Evolutionary conservation across 148 eudicot species (phyloP), one percentile per base, ranked within the genome.

Genomic region (Oxyria digyna): DNA sequence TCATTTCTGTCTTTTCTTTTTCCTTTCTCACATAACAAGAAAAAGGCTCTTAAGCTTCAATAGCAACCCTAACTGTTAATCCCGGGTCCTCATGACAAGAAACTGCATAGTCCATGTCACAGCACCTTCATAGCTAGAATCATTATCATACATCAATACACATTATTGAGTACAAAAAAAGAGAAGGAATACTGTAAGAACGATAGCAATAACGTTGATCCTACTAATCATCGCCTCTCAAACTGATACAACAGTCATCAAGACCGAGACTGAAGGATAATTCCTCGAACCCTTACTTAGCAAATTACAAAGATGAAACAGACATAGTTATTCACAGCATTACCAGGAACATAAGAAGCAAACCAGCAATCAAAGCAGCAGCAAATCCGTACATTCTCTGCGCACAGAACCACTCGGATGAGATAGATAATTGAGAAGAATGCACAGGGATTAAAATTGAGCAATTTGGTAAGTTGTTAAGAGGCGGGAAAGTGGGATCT

Each of bases 311-410:
- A 54, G 62, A 54, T 10, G 62, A 54, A 54, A 24, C 62, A 21
- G 27, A 6, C 15, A 45, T 20, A 45, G 50, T 26, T 0, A 5
- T 24, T 23, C 62, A 24, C 29, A 24, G 32, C 32, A 54, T 63
- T 63, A 63, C 67, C 67, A 63, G 67, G 42, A 63, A 33, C 67
- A 63, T 63, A 37, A 63, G 67, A 18, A 63, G 41, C 67, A 63
- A 6, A 63, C 67, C 67, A 63, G 67, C 67, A 63, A 63, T 37
- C 67, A 63, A 63, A 37, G 67, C 67, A 63, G 67, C 67, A 63
- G 42, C 67, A 24, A 63, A 63, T 18, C 67, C 67, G 29, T 63
- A 63, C 13, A 33, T 33, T 63, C 67, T 63, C 67, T 63, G 67
- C 41, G 67, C 38, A 14, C 40, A 63, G 20, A 63, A 4, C 18